Evolutionary conservation across 108 stramenopile genomes (phyloP), one percentile per base, ranked within the genome.

Genomic region (Ochromonas danica): DNA sequence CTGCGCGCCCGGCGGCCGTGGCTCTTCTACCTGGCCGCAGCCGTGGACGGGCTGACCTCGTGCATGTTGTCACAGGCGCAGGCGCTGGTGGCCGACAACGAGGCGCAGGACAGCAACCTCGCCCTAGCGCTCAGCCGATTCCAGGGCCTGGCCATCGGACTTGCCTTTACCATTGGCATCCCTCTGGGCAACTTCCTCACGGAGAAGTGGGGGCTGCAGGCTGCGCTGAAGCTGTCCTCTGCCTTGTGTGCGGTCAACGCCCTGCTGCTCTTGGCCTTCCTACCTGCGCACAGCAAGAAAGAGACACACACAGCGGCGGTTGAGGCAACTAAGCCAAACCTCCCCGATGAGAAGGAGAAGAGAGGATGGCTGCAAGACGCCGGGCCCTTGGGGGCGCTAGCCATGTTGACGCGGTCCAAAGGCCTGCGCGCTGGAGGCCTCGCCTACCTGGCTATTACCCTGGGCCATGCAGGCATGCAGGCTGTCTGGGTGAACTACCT

Each of bases 41-140:
- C 17, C 51, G 51, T 57, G 17, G 51, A 57, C 51, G 51, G 51
- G 51, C 51, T 57, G 51, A 57, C 51, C 17, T 57, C 51, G 51
- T 57, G 51, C 51, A 57, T 57, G 51, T 17, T 57, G 51, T 57
- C 51, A 22, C 51, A 57, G 51, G 10, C 51, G 51, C 51, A 57
- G 51, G 10, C 51, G 51, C 22, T 57, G 17, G 22, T 57, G 17
- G 22, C 51, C 51, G 51, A 57, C 51, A 10, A 17, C 51, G 22
- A 10, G 17, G 51, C 51, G 17, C 17, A 57, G 22, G 51, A 57
- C 17, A 57, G 17, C 17, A 57, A 57, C 51, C 51, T 57, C 51
- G 51, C 17, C 51, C 10, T 57, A 10, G 51, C 51, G 51, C 51
- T 57, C 17, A 57, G 51, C 51, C 51, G 51, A 10, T 57, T 57